Base-by-base conservation (phyloP, 345 rosid genomes). In the Excoecaria agallocha region DNA sequence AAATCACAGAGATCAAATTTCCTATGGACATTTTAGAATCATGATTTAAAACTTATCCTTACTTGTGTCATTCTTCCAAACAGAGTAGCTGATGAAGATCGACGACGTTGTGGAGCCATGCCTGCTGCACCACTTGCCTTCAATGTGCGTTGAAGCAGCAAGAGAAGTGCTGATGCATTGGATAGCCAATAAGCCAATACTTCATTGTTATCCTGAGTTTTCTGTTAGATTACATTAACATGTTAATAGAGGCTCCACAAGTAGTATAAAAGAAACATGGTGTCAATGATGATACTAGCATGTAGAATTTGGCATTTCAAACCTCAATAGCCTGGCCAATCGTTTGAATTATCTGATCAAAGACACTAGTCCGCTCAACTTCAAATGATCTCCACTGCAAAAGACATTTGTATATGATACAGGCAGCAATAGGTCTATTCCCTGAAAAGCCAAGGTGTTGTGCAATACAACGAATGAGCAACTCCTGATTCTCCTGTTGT, bases 121-220 rank as follows among this genome's bases (percentile, higher is more conserved):
- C 96, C 97, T 45, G 96, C 97, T 30, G 97, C 98, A 76, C 97
- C 92, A 69, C 96, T 94, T 52, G 98, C 98, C 86, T 94, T 94
- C 45, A 91, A 78, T 37, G 97, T 94, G 72, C 92, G 91, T 61
- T 94, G 98, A 55, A 94, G 97, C 66, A 94, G 89, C 68, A 94
- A 85, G 72, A 94, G 91, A 73, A 94, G 96, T 9, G 98, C 91
- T 3, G 98, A 94, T 64, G 96, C 90, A 79, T 94, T 94, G 70
- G 98, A 94, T 79, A 94, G 81, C 98, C 98, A 94, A 64, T 92
- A 94, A 24, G 97, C 97, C 82, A 94, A 84, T 70, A 85, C 56
- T 35, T 89, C 91, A 71, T 94, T 94, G 81, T 94, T 94, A 57
- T 94, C 97, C 80, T 88, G 96, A 15, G 93, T 90, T 97, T 94